Base-by-base conservation (phyloP, 495 filamentous ascomycete genomes). In the Xylaria bambusicola region DNA sequence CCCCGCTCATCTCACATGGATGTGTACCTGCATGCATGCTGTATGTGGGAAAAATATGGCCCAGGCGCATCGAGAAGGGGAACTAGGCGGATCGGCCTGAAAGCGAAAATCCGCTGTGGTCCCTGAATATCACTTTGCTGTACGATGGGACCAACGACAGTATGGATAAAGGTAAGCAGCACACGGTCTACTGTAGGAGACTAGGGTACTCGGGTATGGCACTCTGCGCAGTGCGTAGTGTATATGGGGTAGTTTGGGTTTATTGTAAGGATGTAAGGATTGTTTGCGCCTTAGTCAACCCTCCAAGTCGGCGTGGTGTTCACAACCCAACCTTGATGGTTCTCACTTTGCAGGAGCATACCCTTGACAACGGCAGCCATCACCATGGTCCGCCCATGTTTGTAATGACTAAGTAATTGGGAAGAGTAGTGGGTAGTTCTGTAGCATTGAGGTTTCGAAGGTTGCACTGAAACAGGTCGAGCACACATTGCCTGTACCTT, bases 241-340 rank as follows among this genome's bases (percentile, higher is more conserved):
- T 42, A 29, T 54, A 31, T 31, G 36, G 21, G 31, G 52, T 23
- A 27, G 24, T 48, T 29, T 57, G 38, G n/a, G n/a, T n/a, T n/a
- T n/a, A n/a, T n/a, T n/a, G n/a, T n/a, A n/a, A n/a, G n/a, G n/a
- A 47, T 9, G 52, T 54, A 54, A 54, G 52, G 52, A 44, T 54
- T 42, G 52, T 54, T 21, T 31, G 24, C 38, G 40, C n/a, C 38
- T 54, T 54, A 54, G 52, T 54, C 52, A 54, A 54, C n/a, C 12
- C n/a, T 42, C n/a, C 12, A 24, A 10, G n/a, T 33, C 5, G 36
- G 3, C 10, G 9, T 20, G 15, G 6, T 18, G 15, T 7, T 31
- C 23, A 42, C 24, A 44, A n/a, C 31, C 38, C 20, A 38, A 44
- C 38, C 33, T 44, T 1, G 20, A 10, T 23, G 15, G 7, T n/a